Conservation (phyloP, 352 stramenopile species). For the Thalassiosira pacifica region DNA sequence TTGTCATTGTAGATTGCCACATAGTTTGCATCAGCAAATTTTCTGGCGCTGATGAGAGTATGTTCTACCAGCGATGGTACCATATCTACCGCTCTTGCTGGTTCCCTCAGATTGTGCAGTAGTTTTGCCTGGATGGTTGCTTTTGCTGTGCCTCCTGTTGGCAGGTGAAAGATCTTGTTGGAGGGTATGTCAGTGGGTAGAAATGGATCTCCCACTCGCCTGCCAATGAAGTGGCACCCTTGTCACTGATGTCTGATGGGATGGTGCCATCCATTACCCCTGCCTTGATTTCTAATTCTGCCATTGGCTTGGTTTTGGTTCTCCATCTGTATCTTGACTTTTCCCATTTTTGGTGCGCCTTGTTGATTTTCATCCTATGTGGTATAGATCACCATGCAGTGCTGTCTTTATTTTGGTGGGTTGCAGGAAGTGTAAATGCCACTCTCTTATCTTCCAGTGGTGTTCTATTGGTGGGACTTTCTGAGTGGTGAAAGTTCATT, state of each 20-base stretch:
- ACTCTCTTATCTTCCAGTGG: too few relatives aligned
- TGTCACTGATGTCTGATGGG: background rate
- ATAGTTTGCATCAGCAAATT: conserved; percentile 15
- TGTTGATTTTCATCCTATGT: background rate
- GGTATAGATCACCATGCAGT: background rate
- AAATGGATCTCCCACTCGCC: background rate
- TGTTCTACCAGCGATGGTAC: conserved; percentile 12
- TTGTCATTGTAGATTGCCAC: conserved; percentile 1
- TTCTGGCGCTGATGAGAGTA: conserved; percentile 26
- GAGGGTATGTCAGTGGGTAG: background rate
- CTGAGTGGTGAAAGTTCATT: too few relatives aligned
- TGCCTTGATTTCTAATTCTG: background rate
- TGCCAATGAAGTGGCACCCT: background rate
- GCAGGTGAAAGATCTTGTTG: conserved; percentile 5
- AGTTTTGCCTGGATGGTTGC: background rate
- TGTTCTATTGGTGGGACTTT: background rate
- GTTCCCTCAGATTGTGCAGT: background rate
- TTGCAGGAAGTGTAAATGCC: background rate
- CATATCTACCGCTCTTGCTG: conserved; percentile 23
- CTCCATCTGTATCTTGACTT: too few relatives aligned
- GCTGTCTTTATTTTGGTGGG: background rate
- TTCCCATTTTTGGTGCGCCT: background rate
- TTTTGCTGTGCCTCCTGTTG: background rate
- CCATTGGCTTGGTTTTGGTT: background rate
- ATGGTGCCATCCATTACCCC: background rate